phyloP scores from a whole-genome alignment of 768 basidiomycete genomes.

The Pleurotus tuoliensis region DNA sequence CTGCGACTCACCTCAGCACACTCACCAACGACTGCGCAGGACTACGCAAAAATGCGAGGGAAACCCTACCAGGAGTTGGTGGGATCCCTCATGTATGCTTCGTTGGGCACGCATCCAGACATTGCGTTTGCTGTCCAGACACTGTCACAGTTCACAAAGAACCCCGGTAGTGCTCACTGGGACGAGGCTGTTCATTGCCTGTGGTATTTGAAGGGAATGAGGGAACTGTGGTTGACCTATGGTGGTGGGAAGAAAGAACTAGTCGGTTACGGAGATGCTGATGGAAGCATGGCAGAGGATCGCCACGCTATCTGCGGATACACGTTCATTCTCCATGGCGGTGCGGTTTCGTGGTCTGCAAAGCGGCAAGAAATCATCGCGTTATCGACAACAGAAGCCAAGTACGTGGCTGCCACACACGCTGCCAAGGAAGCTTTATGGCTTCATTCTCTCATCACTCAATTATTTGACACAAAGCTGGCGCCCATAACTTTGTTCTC shows the following conservation, averaged over 20 bases:
- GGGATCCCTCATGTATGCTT: constrained; percentile 27
- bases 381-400: constrained; percentile 12
- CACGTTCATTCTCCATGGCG: constrained; percentile 22
- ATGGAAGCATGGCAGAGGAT: constrained; percentile 16
- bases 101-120: constrained; percentile 22
- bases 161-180: constrained; percentile 20
- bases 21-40: constrained; percentile 17
- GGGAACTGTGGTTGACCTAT: constrained; percentile 11
- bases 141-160: constrained; percentile 26
- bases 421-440: constrained; percentile 17
- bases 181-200: constrained; percentile 14
- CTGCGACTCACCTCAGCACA: constrained; percentile 13
- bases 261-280: constrained; percentile 17
- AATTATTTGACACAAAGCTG: constrained; percentile 3
- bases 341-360: constrained; percentile 21
- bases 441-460: constrained; percentile 18
- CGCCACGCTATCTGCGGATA: constrained; percentile 25
- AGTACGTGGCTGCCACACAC: constrained; percentile 14
- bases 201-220: constrained; percentile 25
- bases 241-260: constrained; percentile 13
- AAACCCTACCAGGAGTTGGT: constrained; percentile 24
- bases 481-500: constrained; percentile 1
- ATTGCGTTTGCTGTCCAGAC: constrained; percentile 21
- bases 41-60: constrained; percentile 18
- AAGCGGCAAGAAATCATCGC: constrained; percentile 17